Percentiles rank a stretch among this genome's conserved stretches.
Conservation (phyloP, 2,329 filamentous ascomycete species). For the Botrytis tulipae region DNA sequence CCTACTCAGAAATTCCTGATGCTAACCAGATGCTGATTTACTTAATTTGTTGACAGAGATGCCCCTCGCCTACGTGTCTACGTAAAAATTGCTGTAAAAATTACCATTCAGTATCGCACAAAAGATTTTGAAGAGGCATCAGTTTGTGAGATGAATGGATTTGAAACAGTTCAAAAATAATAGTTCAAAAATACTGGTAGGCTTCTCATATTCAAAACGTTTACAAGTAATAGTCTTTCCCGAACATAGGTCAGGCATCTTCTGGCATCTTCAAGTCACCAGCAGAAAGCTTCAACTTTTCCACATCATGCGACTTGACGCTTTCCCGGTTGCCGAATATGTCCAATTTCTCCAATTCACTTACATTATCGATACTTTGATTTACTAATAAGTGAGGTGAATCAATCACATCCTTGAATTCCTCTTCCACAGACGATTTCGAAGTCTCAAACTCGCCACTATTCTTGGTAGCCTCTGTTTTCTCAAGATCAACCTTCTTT, state of each 20-base stretch:
- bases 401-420: not conserved
- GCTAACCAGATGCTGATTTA: not conserved
- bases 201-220: not conserved
- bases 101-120: not conserved
- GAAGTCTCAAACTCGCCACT: not conserved
- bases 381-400: not conserved
- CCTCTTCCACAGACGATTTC: not conserved
- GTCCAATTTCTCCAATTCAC: not conserved
- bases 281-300: not conserved
- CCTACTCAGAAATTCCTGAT: not conserved
- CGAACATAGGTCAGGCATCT: not conserved
- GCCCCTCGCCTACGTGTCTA: not conserved
- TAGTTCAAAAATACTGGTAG: not conserved
- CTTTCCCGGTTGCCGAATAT: not conserved
- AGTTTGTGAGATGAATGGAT: not conserved
- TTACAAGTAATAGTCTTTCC: not conserved
- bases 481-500: not conserved
- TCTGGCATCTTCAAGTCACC: not conserved
- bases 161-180: not conserved
- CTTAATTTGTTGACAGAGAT: not conserved
- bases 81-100: not conserved
- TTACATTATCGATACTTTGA: not conserved
- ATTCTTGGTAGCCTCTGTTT: not conserved
- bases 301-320: not conserved
- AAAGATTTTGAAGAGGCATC: not conserved